Percentiles rank a stretch among this genome's conserved stretches.
Conservation (phyloP, 352 stramenopile species). For the Blastocystis sp. region DNA sequence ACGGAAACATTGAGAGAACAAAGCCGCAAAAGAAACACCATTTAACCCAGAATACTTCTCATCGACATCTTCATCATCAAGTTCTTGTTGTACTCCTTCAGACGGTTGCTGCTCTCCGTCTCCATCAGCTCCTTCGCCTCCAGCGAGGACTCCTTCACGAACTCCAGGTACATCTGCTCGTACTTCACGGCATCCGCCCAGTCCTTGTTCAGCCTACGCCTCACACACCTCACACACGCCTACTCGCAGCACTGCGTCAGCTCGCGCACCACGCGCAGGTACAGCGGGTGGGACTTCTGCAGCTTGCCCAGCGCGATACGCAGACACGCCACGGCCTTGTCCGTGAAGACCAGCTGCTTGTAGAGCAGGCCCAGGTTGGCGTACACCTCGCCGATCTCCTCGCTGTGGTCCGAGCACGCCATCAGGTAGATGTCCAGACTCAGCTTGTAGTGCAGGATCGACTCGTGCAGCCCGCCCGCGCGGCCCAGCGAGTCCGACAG, state of each 20-base stretch:
- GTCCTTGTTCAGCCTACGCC: slow-evolving; percentile 30
- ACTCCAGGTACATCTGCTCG: slow-evolving; percentile 52
- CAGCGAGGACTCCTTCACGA: slow-evolving; percentile 11
- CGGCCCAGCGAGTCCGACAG: slow-evolving; percentile 31
- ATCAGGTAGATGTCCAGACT: slow-evolving; percentile 64
- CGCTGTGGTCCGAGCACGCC: slow-evolving; percentile 26
- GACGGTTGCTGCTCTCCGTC: neutral
- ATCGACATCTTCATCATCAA: slow-evolving; percentile 63
- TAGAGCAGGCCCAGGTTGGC: slow-evolving; percentile 40
- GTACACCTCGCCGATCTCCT: slow-evolving; percentile 62
- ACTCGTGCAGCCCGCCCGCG: slow-evolving; percentile 31
- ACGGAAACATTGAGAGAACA: no score
- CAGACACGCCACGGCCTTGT: slow-evolving; percentile 43
- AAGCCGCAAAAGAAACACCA: neutral
- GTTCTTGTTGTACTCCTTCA: slow-evolving; percentile 65
- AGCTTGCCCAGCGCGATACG: slow-evolving; percentile 16
- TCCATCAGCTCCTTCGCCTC: slow-evolving; percentile 22
- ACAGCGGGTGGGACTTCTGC: slow-evolving; percentile 5
- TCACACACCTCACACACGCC: neutral
- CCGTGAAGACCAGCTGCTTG: slow-evolving; percentile 26
- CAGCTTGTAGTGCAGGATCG: slow-evolving; percentile 52
- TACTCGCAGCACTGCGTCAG: slow-evolving; percentile 52
- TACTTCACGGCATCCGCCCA: slow-evolving; percentile 33
- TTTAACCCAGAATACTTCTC: slow-evolving; percentile 64
- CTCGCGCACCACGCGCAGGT: neutral